These are phyloP conservation scores for Suhomyces pyralidae DNA, from an alignment of 805 yeast genomes.

Conservation along the genomic window DNA sequence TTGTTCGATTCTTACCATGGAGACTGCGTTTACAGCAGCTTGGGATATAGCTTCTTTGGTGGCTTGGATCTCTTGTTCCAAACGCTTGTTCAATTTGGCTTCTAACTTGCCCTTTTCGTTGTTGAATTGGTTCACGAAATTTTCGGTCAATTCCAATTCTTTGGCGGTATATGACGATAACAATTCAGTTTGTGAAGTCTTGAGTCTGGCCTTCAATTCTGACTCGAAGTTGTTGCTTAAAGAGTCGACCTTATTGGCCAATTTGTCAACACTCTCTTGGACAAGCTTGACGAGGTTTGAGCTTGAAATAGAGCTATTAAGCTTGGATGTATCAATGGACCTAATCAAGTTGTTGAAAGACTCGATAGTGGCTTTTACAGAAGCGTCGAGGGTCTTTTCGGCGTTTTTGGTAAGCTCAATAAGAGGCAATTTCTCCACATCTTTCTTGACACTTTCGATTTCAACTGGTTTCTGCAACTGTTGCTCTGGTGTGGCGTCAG, in stretches of 20 bases:
- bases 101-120: constrained; percentile 61
- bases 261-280: constrained; percentile 29
- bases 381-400: constrained; percentile 26
- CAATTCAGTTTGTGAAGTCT: constrained; percentile 37
- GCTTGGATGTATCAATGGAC: constrained; percentile 30
- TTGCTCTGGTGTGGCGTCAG: constrained; percentile 33
- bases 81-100: constrained; percentile 52
- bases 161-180: constrained; percentile 41
- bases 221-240: constrained; percentile 35
- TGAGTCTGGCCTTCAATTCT: constrained; percentile 34
- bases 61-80: constrained; percentile 63
- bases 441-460: constrained; percentile 30
- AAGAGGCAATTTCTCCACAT: constrained; percentile 31
- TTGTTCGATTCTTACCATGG: constrained; percentile 64
- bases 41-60: constrained; percentile 61
- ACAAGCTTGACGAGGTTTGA: constrained; percentile 29
- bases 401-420: constrained; percentile 23
- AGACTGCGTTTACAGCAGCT: constrained; percentile 72
- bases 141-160: constrained; percentile 56
- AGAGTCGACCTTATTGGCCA: constrained; percentile 30
- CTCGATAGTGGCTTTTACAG: constrained; percentile 33
- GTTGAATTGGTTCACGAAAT: constrained; percentile 59
- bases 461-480: constrained; percentile 43
- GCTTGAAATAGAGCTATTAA: constrained; percentile 22
- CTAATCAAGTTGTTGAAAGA: constrained; percentile 38